Evolutionary conservation across 2,329 filamentous ascomycete species (phyloP).

Genomic region (Stagonosporopsis rhizophila): DNA sequence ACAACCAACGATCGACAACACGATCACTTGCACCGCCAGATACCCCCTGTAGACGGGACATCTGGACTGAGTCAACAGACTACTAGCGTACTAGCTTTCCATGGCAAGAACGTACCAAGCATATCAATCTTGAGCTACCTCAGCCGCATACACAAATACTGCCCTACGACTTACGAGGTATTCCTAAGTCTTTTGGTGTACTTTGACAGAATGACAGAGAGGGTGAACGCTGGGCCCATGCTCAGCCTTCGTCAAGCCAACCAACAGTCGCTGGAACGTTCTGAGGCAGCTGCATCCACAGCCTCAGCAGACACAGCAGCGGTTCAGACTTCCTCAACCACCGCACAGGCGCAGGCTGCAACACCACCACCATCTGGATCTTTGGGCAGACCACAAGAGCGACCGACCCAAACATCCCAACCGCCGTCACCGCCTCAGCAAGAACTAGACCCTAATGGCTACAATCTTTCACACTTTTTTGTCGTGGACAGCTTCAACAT

Average conservation of each 20-base stretch:
- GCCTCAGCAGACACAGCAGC: conserved; percentile 37
- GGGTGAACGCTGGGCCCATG: conserved; percentile 82
- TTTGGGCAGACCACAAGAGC: conserved; percentile 50
- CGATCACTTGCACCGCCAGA: conserved; percentile 81
- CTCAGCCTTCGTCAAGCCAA: conserved; percentile 65
- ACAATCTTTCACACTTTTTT: conserved; percentile 74
- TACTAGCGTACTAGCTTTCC: conserved; percentile 86
- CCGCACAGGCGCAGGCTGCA: conserved; percentile 54
- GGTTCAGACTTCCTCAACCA: conserved; percentile 29
- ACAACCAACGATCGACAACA: conserved; percentile 95
- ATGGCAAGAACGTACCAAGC: conserved; percentile 96
- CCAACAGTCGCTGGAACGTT: conserved; percentile 55
- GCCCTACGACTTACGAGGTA: conserved; percentile 96
- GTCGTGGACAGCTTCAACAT: conserved; percentile 99
- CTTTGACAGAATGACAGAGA: conserved; percentile 98
- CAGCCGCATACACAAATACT: conserved; percentile 97
- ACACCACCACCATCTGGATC: conserved; percentile 60
- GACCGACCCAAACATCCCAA: conserved; percentile 35
- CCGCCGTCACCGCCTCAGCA: conserved; percentile 49
- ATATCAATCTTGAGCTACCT: conserved; percentile 97
- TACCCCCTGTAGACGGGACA: conserved; percentile 66
- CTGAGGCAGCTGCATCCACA: conserved; percentile 39
- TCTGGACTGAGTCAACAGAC: conserved; percentile 68
- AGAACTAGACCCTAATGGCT: conserved; percentile 54
- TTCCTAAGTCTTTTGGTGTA: conserved; percentile 95